Evolutionary conservation across 257 asterid species (phyloP), one percentile per base, ranked within the genome.

Genomic region (Nicotiana undulata): DNA sequence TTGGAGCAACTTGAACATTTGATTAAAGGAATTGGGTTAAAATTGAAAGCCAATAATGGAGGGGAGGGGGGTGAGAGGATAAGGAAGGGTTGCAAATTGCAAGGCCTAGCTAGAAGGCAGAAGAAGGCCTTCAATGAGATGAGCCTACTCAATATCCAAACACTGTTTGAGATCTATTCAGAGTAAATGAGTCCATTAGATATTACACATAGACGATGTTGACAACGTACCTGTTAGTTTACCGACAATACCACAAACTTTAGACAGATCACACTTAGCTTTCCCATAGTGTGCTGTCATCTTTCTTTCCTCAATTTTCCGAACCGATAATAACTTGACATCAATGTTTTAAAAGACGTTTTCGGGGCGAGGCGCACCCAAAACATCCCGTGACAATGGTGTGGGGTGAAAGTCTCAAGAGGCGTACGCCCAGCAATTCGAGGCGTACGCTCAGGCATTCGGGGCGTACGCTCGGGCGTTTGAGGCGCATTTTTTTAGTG

Each of bases 71-170:
- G 61, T 56, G 61, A 5, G 61, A 72, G 60, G 15, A 59, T 59
- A 59, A 59, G 64, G 64, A 20, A 59, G 17, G 24, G 24, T 12
- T 7, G 78, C 61, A 72, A 49, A 72, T 72, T 72, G 60, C 61
- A 46, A 49, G 78, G 61, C 44, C 16, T 51, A 15, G 78, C 3
- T 40, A 40, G 49, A 37, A 44, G 61, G 61, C 24, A 72, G 60
- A 24, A 66, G n/a, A n/a, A n/a, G 56, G 44, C 20, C 37, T 70
- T 70, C 59, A 44, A 70, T 46, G 78, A 74, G 13, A 22, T 49
- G 26, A 63, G 81, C 81, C 81, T 59, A 77, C 81, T 77, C 32
- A 32, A 34, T 22, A 77, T 77, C 64, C 40, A 46, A 15, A 72
- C 40, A 72, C 78, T 72, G 59, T 74, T 72, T 5, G 44, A 24